Percentiles rank a stretch among this genome's conserved stretches.
phyloP scores from a whole-genome alignment of 257 asterid genomes.

The Capsicum pubescens region DNA sequence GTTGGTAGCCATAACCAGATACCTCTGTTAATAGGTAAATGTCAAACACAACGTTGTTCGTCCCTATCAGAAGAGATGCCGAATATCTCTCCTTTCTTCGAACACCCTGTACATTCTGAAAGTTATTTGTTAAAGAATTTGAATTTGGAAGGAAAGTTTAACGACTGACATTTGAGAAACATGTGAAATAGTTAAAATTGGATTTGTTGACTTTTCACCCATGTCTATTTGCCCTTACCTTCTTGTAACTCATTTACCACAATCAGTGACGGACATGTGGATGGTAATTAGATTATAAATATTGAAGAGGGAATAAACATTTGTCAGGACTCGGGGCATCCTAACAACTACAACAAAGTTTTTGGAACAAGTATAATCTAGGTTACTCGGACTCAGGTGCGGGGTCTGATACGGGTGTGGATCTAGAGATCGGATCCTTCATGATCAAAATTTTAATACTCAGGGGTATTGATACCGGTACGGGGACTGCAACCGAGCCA shows the following conservation, averaged over 20 bases:
- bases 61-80: constrained; percentile 10
- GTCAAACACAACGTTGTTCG: not conserved
- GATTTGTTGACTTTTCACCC: not conserved
- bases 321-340: not conserved
- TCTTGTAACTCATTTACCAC: not conserved
- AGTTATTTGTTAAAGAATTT: not conserved
- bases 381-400: not conserved
- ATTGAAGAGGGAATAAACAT: not conserved
- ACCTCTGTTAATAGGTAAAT: not conserved
- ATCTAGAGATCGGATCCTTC: not conserved
- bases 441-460: not conserved
- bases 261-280: not conserved
- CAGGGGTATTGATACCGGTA: not conserved
- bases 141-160: constrained; percentile 4
- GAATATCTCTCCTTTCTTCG: constrained; percentile 1
- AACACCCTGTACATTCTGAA: not conserved
- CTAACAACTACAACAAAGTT: not conserved
- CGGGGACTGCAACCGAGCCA: not conserved
- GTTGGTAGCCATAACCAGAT: not conserved
- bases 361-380: not conserved
- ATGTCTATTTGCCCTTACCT: not conserved
- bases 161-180: constrained; percentile 1
- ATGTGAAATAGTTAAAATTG: not conserved
- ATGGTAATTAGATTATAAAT: not conserved
- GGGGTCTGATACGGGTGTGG: not conserved